These are phyloP conservation scores for Ophiostoma ips DNA, from an alignment of 2,329 filamentous ascomycete species.

Conservation along the genomic window DNA sequence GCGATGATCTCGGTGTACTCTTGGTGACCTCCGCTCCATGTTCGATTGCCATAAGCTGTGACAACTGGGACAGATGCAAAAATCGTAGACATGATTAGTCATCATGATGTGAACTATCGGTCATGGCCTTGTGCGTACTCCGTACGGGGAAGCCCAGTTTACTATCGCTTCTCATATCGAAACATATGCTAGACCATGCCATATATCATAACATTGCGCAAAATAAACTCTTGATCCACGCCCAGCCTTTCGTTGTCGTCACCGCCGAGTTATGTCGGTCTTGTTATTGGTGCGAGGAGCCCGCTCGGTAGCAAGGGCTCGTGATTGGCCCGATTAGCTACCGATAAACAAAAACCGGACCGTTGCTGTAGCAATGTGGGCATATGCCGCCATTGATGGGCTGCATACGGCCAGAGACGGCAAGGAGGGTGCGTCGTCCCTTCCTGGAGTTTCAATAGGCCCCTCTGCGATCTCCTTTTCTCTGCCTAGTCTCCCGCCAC, in stretches of 20 bases:
- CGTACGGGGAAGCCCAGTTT: too few relatives aligned
- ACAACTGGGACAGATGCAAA: too few relatives aligned
- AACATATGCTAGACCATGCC: too few relatives aligned
- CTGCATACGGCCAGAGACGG: not conserved
- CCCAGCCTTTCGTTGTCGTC: not conserved
- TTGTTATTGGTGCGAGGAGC: not conserved
- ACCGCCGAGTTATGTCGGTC: not conserved
- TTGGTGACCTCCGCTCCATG: too few relatives aligned
- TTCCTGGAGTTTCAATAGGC: conserved; percentile 1
- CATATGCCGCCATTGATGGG: not conserved
- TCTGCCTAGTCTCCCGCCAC: not conserved
- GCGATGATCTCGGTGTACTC: too few relatives aligned
- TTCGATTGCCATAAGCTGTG: too few relatives aligned
- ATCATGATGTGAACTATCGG: too few relatives aligned
- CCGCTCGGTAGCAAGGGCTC: not conserved
- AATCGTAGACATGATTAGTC: too few relatives aligned
- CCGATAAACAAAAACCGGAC: conserved; percentile 3
- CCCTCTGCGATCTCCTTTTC: not conserved
- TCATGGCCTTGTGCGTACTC: too few relatives aligned
- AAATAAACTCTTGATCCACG: too few relatives aligned
- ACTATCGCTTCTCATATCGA: too few relatives aligned
- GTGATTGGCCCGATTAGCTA: not conserved
- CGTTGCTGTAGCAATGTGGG: conserved; percentile 12
- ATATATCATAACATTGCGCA: too few relatives aligned
- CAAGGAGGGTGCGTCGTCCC: not conserved